Evolutionary conservation across 345 rosid species (phyloP), one percentile per base, ranked within the genome.

Genomic region (Syzygium oleosum): DNA sequence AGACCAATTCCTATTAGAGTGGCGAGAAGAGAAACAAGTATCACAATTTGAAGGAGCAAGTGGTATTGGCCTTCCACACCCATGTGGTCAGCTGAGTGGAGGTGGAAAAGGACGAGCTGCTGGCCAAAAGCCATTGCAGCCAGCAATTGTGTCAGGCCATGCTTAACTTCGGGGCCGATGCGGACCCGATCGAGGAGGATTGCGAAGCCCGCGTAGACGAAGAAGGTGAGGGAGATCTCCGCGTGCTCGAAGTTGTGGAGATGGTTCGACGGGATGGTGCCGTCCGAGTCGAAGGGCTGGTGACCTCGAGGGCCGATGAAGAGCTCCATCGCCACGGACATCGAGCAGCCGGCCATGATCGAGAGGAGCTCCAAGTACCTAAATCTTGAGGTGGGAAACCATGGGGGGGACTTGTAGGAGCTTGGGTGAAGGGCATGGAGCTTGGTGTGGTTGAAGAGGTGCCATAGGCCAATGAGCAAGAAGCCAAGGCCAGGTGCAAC

Each of bases 31-130:
- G 95, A 94, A 83, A 94, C 94, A 15, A 89, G 54, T 4, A 97
- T 90, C 21, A 90, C 87, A 56, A 93, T 85, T 86, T 97, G 98
- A n/a, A 96, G 89, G 87, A 96, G 95, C 88, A 96, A 87, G 84
- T 97, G 99, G 89, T 96, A 97, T 17, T 94, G 99, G 1, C 98
- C 99, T 87, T 97, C 98, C 22, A 97, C 90, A 5, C 98, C 98
- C 89, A 88, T 93, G 89, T 97, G 98, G 84, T 95, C 98, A 49
- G 98, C 89, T 0, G 99, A 94, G 89, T 96, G 99, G 29, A 96
- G 94, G 90, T 92, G 96, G 93, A 97, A 96, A 14, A 97, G 91
- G 65, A 97, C 89, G 15, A 96, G 94, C 84, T 96, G 94, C 56
- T 97, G 99, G 5, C 95, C 93, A 41, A 97, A 95, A 23, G 98